A percentile compares a stretch with the other conserved stretches of the same genome.
Evolutionary conservation across 805 yeast genomes (phyloP).

Genomic region (Yamadazyma kitorensis): DNA sequence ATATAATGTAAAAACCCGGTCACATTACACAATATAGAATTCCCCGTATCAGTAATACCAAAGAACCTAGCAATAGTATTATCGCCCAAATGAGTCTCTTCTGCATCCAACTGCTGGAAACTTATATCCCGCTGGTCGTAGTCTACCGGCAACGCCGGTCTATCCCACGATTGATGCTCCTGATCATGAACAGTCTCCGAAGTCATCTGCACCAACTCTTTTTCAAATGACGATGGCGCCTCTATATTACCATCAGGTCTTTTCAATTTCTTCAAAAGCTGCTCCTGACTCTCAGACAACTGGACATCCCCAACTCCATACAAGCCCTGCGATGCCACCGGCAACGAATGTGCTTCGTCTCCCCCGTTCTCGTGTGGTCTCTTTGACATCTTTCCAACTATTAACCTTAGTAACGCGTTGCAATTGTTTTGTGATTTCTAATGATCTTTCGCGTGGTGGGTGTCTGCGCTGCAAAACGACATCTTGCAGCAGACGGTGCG

Average conservation of each 20-base stretch:
- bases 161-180: slow-evolving; percentile 44
- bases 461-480: too few relatives aligned
- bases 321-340: slow-evolving; percentile 23
- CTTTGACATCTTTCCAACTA: too few relatives aligned
- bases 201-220: slow-evolving; percentile 37
- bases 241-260: slow-evolving; percentile 23
- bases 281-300: slow-evolving; percentile 25
- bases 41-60: slow-evolving; percentile 87
- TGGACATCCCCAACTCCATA: slow-evolving; percentile 19
- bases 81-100: slow-evolving; percentile 64
- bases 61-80: slow-evolving; percentile 75
- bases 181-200: slow-evolving; percentile 26
- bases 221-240: slow-evolving; percentile 33
- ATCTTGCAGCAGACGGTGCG: too few relatives aligned
- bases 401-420: too few relatives aligned
- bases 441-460: too few relatives aligned
- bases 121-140: slow-evolving; percentile 58
- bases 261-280: slow-evolving; percentile 32
- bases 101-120: slow-evolving; percentile 94
- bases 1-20: slow-evolving; percentile 87
- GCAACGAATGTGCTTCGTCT: slow-evolving; percentile 31
- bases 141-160: slow-evolving; percentile 53
- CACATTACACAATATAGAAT: slow-evolving; percentile 87
- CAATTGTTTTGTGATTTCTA: too few relatives aligned
- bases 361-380: slow-evolving; percentile 4